These are phyloP conservation scores for Astragalus glycyphyllos DNA, from an alignment of 306 rosid species.

Conservation along the genomic window DNA sequence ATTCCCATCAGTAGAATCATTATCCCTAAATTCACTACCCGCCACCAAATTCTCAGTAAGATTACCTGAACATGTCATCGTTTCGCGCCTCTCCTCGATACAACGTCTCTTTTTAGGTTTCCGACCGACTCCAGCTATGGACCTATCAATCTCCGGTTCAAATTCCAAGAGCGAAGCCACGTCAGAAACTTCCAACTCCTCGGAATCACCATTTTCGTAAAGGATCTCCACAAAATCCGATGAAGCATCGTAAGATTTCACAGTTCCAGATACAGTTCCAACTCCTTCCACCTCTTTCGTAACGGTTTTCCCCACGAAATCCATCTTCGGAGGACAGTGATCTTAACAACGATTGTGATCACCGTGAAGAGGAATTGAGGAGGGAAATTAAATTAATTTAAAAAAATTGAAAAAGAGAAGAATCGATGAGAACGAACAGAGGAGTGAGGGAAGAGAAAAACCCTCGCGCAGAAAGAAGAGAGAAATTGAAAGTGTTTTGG, in stretches of 20 bases:
- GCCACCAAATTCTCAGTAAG: constrained; percentile 43
- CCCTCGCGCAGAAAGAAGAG: constrained; percentile 25
- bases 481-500: constrained; percentile 25
- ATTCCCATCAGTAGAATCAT: constrained; percentile 36
- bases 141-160: constrained; percentile 41
- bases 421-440: constrained; percentile 1
- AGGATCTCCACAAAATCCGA: constrained; percentile 69
- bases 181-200: constrained; percentile 62
- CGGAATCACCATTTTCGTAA: constrained; percentile 69
- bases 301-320: constrained; percentile 73
- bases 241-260: constrained; percentile 70
- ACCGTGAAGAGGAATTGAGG: constrained; percentile 15
- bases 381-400: neutral
- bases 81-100: constrained; percentile 39
- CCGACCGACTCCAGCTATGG: constrained; percentile 54
- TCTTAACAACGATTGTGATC: constrained; percentile 49
- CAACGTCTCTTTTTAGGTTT: constrained; percentile 79
- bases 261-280: constrained; percentile 65
- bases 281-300: constrained; percentile 61
- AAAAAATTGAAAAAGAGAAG: neutral
- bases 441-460: constrained; percentile 28
- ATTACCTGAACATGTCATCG: constrained; percentile 57
- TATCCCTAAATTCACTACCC: constrained; percentile 48
- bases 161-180: constrained; percentile 54
- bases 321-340: constrained; percentile 51